phyloP scores from a whole-genome alignment of 768 basidiomycete genomes.

The Rhodotorula taiwanensis region DNA sequence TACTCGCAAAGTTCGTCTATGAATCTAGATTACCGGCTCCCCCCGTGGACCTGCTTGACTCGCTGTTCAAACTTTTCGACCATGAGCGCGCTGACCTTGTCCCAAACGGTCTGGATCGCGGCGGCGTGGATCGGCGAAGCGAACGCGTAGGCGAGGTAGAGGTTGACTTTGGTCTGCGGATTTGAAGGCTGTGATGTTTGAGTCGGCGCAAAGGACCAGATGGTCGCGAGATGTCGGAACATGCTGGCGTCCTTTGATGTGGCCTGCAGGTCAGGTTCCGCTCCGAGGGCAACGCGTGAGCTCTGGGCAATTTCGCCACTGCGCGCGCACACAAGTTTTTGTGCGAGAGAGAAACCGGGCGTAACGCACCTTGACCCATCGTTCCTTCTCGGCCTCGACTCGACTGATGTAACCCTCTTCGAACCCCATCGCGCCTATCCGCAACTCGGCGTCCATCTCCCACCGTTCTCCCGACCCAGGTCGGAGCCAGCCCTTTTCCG shows the following conservation, averaged over 20 bases:
- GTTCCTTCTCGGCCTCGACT: conserved; percentile 70
- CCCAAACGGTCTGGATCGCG: conserved; percentile 77
- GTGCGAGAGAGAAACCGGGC: conserved; percentile 1
- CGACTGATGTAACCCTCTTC: conserved; percentile 78
- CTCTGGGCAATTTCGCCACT: no score
- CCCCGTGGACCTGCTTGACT: conserved; percentile 16
- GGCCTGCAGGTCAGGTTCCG: no score
- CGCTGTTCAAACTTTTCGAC: conserved; percentile 73
- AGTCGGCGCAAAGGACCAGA: conserved; percentile 66
- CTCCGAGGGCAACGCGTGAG: no score
- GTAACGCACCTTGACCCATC: conserved; percentile 66
- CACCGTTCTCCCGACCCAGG: conserved; percentile 40
- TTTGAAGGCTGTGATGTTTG: conserved; percentile 46
- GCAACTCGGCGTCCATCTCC: conserved; percentile 68
- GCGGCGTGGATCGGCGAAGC: conserved; percentile 76
- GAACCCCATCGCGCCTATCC: conserved; percentile 79
- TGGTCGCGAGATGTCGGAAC: conserved; percentile 64
- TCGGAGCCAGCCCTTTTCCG: conserved; percentile 34
- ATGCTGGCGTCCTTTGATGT: conserved; percentile 64
- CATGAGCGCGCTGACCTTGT: conserved; percentile 79
- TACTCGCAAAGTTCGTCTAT: no score
- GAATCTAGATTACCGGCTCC: not conserved
- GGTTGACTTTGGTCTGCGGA: conserved; percentile 66
- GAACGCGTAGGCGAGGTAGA: conserved; percentile 80
- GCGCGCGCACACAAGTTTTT: no score